Base-by-base conservation (phyloP, 2,329 filamentous ascomycete species). In the Aaosphaeria arxii region DNA sequence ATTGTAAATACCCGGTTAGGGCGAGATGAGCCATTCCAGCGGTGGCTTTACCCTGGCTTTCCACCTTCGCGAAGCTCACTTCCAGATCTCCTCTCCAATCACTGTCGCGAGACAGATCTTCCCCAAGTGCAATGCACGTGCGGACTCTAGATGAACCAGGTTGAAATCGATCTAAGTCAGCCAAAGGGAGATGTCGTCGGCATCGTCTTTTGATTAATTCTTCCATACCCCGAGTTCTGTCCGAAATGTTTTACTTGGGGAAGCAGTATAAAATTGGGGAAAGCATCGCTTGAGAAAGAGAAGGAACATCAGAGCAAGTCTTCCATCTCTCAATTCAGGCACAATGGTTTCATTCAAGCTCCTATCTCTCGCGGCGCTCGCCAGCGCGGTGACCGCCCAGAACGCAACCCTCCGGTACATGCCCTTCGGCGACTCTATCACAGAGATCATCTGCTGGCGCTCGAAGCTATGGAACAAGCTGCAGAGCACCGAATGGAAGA, bases 351-450 rank as follows among this genome's bases (percentile, higher is more conserved):
- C 49, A 35, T 53, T 57, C 50, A 56, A 44, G 5, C 30, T 54
- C 48, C 48, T 62, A 45, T 11, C 48, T 40, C 42, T 60, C 43
- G n/a, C 52, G 4, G 29, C 44, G 1, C 39, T 62, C 6, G 35
- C 46, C 30, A 44, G 52, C 7, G 42, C 29, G 0, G 30, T 52
- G 5, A 31, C 48, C 5, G 58, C 59, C 6, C 59, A 62, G 42
- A 58, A 60, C 38, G 32, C 48, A 6, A 53, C 53, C 6, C 49
- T 66, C 30, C 59, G 62, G 17, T 65, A 63, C 50, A 74, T 76
- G 73, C 72, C 73, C 7, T 74, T 76, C 41, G 73, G 72, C 40
- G 72, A 75, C 61, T 71, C 66, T 42, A 74, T 75, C 55, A 75
- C 71, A 1, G 71, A 76, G 48, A 73, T 72, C 53, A 60, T 72